Percentiles rank a stretch among this genome's conserved stretches.
phyloP scores from a whole-genome alignment of 1,284 basidiomycete genomes.

The Paramarasmius palmivorus region DNA sequence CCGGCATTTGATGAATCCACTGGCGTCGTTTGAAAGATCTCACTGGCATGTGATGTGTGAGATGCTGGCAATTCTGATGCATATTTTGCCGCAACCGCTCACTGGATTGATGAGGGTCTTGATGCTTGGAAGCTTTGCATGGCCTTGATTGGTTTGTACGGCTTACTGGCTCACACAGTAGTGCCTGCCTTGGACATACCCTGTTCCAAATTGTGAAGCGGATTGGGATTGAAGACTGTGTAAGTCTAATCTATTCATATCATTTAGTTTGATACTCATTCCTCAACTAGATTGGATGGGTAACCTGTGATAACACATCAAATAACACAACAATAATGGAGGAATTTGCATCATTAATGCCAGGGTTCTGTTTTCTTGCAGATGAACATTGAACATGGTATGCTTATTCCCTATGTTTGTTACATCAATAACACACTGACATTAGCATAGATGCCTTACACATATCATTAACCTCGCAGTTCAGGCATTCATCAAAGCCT shows the following conservation, averaged over 20 bases:
- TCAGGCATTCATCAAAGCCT: slow-evolving; percentile 30
- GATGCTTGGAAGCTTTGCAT: slow-evolving; percentile 25
- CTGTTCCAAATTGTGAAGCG: slow-evolving; percentile 29
- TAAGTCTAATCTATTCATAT: slow-evolving; percentile 13
- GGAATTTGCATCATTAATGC: slow-evolving; percentile 11
- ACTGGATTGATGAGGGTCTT: slow-evolving; percentile 1
- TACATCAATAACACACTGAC: neutral
- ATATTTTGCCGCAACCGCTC: neutral
- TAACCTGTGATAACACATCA: slow-evolving; percentile 35
- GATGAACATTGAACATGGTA: slow-evolving; percentile 23
- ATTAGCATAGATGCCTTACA: slow-evolving; percentile 31
- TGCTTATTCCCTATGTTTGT: slow-evolving; percentile 6
- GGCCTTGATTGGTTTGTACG: slow-evolving; percentile 34
- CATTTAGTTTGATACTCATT: slow-evolving; percentile 3
- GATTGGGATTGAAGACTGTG: slow-evolving; percentile 26
- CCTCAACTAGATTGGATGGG: slow-evolving; percentile 29
- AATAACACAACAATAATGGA: slow-evolving; percentile 36
- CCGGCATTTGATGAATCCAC: too few species aligned
- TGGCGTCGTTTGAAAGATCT: too few species aligned
- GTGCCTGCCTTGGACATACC: slow-evolving; percentile 28
- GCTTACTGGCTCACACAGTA: slow-evolving; percentile 33
- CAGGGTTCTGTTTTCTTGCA: slow-evolving; percentile 15
- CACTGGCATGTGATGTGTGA: neutral
- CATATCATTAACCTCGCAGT: slow-evolving; percentile 40
- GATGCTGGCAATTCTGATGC: neutral